Percentiles rank a stretch among this genome's conserved stretches.
Conservation (phyloP, 345 rosid species). For the Salix caprea region DNA sequence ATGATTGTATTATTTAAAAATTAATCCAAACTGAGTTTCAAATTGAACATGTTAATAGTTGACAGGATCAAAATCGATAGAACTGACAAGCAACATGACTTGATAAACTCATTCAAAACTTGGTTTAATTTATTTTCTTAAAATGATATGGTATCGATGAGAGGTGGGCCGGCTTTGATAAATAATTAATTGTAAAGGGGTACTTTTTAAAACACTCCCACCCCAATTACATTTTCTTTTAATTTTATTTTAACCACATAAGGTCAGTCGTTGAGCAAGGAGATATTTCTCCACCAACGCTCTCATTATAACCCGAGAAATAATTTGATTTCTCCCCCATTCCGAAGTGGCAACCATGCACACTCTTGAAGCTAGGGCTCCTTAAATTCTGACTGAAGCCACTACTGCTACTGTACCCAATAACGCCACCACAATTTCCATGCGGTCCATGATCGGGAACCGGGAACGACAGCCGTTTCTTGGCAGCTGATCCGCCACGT, state of each 20-base stretch:
- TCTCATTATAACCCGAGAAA: constrained; percentile 42
- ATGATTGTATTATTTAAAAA: too few species aligned
- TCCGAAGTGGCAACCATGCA: constrained; percentile 43
- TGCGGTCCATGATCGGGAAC: constrained; percentile 33
- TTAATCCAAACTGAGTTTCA: too few species aligned
- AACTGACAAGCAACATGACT: too few species aligned
- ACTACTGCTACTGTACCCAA: constrained; percentile 1
- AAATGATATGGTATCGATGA: too few species aligned
- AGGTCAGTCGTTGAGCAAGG: constrained; percentile 64
- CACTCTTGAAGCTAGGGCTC: constrained; percentile 73
- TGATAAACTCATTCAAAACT: too few species aligned
- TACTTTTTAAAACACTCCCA: background rate
- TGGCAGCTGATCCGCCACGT: constrained; percentile 36
- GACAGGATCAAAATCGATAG: too few species aligned
- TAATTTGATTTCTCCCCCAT: constrained; percentile 41
- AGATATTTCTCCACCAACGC: constrained; percentile 58
- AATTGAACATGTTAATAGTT: too few species aligned
- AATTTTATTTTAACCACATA: constrained; percentile 50
- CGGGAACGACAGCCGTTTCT: constrained; percentile 64
- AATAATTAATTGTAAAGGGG: background rate
- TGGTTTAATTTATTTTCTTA: too few species aligned
- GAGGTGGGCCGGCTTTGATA: background rate
- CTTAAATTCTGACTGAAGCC: constrained; percentile 42
- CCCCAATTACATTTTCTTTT: background rate
- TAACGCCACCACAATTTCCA: background rate